phyloP scores from a whole-genome alignment of 169 alveolate species.

The Plasmodium blacklocki region DNA sequence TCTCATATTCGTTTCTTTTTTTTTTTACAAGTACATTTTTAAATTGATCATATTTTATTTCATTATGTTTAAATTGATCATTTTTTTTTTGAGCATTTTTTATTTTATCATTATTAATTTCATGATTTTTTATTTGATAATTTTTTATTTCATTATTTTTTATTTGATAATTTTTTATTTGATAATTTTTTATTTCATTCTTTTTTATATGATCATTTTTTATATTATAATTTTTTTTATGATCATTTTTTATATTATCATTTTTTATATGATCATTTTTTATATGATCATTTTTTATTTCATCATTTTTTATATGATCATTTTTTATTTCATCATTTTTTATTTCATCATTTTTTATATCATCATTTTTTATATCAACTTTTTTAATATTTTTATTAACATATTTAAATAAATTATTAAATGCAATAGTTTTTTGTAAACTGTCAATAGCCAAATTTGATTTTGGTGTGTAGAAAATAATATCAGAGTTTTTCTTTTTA shows the following conservation, averaged over 20 bases:
- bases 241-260: not conserved
- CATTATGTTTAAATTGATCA: too few species aligned
- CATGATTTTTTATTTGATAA: too few species aligned
- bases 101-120: too few species aligned
- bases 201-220: too few species aligned
- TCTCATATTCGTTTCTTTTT: too few species aligned
- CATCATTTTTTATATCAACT: not conserved
- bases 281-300: not conserved
- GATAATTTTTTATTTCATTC: too few species aligned
- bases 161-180: too few species aligned
- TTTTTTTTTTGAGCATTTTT: too few species aligned
- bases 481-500: constrained; percentile 30
- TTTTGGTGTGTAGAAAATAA: constrained; percentile 56
- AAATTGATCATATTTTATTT: too few species aligned
- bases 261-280: not conserved
- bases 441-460: constrained; percentile 57
- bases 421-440: constrained; percentile 26
- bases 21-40: too few species aligned
- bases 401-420: constrained; percentile 38
- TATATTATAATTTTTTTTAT: too few species aligned
- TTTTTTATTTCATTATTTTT: too few species aligned
- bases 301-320: constrained; percentile 4
- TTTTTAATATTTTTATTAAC: constrained; percentile 23
- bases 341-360: not conserved
- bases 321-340: constrained; percentile 1